Percentiles rank a stretch among this genome's conserved stretches.
phyloP scores from a whole-genome alignment of 2,329 filamentous ascomycete genomes.

The Ophiostoma perfectum region DNA sequence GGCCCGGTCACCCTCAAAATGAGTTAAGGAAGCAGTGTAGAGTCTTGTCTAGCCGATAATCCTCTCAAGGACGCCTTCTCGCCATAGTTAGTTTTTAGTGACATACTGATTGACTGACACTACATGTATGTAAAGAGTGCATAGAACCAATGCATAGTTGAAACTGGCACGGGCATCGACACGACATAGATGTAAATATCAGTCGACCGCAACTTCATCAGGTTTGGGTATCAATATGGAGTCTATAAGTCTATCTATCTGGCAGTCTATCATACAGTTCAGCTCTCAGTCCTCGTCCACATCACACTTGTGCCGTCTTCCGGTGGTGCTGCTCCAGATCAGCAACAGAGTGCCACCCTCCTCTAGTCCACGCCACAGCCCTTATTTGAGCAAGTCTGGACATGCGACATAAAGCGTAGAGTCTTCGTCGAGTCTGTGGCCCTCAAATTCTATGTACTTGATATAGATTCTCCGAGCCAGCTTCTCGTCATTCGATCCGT shows the following conservation, averaged over 20 bases:
- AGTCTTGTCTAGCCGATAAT: too few species aligned
- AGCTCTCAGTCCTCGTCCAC: too few species aligned
- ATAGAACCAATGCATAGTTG: too few species aligned
- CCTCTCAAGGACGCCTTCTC: too few species aligned
- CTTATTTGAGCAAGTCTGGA: neutral
- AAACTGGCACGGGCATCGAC: too few species aligned
- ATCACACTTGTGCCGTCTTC: too few species aligned
- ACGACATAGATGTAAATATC: neutral
- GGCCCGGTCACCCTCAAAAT: too few species aligned
- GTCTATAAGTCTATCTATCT: neutral
- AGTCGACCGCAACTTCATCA: neutral
- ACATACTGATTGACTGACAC: too few species aligned
- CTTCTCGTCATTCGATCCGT: neutral
- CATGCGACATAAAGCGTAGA: neutral
- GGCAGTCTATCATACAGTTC: neutral
- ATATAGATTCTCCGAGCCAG: neutral
- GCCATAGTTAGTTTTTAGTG: too few species aligned
- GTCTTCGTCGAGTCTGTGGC: neutral
- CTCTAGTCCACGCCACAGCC: too few species aligned
- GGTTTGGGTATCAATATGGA: neutral
- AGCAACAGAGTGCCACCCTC: neutral
- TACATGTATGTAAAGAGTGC: too few species aligned
- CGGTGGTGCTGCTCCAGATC: neutral
- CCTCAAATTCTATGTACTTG: neutral
- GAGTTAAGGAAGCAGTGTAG: too few species aligned